Evolutionary conservation across 2,329 filamentous ascomycete species (phyloP).

Genomic region (Biscogniauxia mediterranea): DNA sequence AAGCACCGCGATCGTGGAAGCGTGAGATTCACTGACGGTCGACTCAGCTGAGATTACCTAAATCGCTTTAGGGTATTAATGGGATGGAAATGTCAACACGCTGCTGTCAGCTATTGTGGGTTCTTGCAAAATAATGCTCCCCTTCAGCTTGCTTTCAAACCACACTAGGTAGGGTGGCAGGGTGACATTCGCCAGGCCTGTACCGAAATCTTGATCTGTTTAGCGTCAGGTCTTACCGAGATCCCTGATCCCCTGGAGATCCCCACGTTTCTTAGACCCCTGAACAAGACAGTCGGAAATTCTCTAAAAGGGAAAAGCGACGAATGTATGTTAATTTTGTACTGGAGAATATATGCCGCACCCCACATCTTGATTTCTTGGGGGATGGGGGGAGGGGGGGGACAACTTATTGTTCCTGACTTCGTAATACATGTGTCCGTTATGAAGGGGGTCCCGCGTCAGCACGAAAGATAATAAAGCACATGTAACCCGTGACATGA

Average conservation of each 20-base stretch:
- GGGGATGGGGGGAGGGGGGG: no score
- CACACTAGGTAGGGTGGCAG: no score
- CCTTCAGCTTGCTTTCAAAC: neutral
- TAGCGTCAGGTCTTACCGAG: neutral
- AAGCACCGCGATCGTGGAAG: neutral
- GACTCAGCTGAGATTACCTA: neutral
- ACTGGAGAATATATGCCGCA: no score
- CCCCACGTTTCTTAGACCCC: neutral
- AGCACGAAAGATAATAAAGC: no score
- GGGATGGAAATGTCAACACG: neutral
- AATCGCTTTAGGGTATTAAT: neutral
- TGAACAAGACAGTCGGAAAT: neutral
- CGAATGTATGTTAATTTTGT: neutral
- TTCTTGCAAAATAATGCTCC: neutral
- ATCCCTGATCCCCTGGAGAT: neutral
- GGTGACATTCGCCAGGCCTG: neutral
- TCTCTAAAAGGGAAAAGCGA: no score
- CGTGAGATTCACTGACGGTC: neutral
- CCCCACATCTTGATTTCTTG: no score
- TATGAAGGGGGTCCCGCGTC: no score
- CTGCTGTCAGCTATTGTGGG: neutral
- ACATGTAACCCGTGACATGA: no score
- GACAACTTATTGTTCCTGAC: no score
- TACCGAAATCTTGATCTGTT: neutral
- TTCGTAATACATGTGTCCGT: no score